Conservation (phyloP, 768 basidiomycete species). For the Pisolithus orientalis region DNA sequence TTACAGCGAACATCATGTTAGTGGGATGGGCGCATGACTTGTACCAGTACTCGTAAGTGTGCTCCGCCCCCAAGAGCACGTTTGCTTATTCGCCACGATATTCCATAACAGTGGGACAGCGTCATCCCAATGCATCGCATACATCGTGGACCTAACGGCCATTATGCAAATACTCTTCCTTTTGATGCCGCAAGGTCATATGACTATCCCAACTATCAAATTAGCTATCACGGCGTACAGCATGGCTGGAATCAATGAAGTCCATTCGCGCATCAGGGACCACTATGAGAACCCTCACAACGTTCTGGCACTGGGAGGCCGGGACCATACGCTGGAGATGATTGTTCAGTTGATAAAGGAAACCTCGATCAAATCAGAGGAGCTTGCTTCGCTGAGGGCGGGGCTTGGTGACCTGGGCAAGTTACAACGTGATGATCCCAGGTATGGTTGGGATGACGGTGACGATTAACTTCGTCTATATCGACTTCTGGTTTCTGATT, state of each 20-base stretch:
- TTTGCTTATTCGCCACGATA: background rate
- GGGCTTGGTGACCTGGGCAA: background rate
- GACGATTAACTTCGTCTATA: background rate
- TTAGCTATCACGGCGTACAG: conserved; percentile 1
- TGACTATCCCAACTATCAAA: conserved; percentile 2
- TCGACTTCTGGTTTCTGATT: background rate
- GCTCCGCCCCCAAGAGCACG: background rate
- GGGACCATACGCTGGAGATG: conserved; percentile 2
- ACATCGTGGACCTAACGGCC: conserved; percentile 21
- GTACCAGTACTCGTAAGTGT: conserved; percentile 5
- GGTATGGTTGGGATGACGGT: background rate
- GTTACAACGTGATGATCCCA: conserved; percentile 1
- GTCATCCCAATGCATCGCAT: conserved; percentile 15
- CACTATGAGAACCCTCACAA: background rate
- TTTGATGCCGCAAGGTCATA: background rate
- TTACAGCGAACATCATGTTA: background rate
- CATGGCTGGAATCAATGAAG: background rate
- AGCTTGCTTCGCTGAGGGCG: background rate
- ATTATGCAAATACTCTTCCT: conserved; percentile 20
- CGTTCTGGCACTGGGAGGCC: background rate
- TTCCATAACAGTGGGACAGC: background rate
- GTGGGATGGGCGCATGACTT: conserved; percentile 1
- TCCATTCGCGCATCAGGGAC: conserved; percentile 1
- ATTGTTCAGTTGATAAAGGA: conserved; percentile 1
- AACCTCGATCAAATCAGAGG: conserved; percentile 3